Conservation (phyloP, 2,329 filamentous ascomycete genomes). For the Fusarium sp. region DNA sequence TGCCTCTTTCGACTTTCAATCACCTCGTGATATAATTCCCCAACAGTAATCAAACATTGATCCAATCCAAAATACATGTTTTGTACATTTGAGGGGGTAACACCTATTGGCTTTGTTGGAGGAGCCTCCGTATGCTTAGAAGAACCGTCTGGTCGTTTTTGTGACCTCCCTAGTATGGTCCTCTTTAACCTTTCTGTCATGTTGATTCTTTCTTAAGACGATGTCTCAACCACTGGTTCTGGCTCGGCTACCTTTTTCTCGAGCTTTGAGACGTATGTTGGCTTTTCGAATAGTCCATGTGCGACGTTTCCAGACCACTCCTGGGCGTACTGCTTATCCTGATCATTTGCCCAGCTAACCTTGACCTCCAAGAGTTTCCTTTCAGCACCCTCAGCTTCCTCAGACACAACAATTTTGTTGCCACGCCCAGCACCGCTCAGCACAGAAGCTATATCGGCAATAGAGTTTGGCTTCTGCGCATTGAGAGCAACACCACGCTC, state of each 20-base stretch:
- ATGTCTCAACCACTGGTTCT: conserved; percentile 18
- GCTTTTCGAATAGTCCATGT: conserved; percentile 59
- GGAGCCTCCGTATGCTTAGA: neutral
- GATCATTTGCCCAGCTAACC: conserved; percentile 65
- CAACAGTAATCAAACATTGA: conserved; percentile 3
- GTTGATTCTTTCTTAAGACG: neutral
- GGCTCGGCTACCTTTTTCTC: conserved; percentile 15
- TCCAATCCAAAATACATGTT: conserved; percentile 15
- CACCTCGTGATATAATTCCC: conserved; percentile 3
- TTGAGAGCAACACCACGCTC: conserved; percentile 67
- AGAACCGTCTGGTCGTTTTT: conserved; percentile 1
- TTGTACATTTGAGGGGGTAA: conserved; percentile 13
- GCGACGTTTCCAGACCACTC: conserved; percentile 67
- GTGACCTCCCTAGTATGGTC: conserved; percentile 9
- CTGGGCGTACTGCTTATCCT: conserved; percentile 62
- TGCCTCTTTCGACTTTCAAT: conserved; percentile 6
- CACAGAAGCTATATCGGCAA: conserved; percentile 74
- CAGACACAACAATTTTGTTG: conserved; percentile 59
- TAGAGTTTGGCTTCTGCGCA: conserved; percentile 71
- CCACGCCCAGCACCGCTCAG: conserved; percentile 65
- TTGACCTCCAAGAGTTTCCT: conserved; percentile 57
- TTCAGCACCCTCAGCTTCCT: conserved; percentile 36
- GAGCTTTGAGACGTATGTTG: conserved; percentile 41
- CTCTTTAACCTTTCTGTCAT: neutral
- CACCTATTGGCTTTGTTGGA: neutral